These are phyloP conservation scores for Bombardia bombarda DNA, from an alignment of 495 filamentous ascomycete species.

Conservation along the genomic window DNA sequence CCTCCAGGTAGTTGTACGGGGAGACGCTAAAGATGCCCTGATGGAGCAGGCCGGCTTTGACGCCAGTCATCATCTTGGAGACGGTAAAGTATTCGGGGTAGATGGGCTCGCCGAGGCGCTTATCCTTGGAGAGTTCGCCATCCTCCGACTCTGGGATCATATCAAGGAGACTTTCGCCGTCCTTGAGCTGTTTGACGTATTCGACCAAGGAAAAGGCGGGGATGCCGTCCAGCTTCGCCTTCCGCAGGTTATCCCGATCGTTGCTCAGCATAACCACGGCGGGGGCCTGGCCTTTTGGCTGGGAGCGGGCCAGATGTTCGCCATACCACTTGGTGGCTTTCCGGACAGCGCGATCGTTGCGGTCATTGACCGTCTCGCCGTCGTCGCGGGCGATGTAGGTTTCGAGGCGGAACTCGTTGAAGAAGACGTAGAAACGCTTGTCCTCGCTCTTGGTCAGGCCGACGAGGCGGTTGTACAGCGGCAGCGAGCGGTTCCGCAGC, in stretches of 20 bases:
- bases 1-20: slow-evolving; percentile 95
- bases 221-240: slow-evolving; percentile 70
- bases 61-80: slow-evolving; percentile 92
- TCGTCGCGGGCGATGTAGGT: slow-evolving; percentile 69
- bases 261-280: slow-evolving; percentile 89
- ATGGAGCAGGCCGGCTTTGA: slow-evolving; percentile 78
- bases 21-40: slow-evolving; percentile 95
- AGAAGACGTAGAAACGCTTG: slow-evolving; percentile 96
- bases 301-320: slow-evolving; percentile 62
- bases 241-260: slow-evolving; percentile 77
- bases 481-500: slow-evolving; percentile 84
- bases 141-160: slow-evolving; percentile 81
- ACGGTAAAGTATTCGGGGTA: slow-evolving; percentile 77
- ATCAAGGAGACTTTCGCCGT: slow-evolving; percentile 78
- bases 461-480: slow-evolving; percentile 88
- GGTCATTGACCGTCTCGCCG: slow-evolving; percentile 89
- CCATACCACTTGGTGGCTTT: slow-evolving; percentile 83
- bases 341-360: slow-evolving; percentile 88
- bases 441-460: slow-evolving; percentile 86
- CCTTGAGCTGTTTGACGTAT: slow-evolving; percentile 77
- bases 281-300: slow-evolving; percentile 54
- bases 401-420: slow-evolving; percentile 94
- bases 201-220: slow-evolving; percentile 57
- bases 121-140: slow-evolving; percentile 51
- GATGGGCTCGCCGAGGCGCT: slow-evolving; percentile 57